Conservation (phyloP, 495 filamentous ascomycete species). For the Penicillium psychrofluorescens region DNA sequence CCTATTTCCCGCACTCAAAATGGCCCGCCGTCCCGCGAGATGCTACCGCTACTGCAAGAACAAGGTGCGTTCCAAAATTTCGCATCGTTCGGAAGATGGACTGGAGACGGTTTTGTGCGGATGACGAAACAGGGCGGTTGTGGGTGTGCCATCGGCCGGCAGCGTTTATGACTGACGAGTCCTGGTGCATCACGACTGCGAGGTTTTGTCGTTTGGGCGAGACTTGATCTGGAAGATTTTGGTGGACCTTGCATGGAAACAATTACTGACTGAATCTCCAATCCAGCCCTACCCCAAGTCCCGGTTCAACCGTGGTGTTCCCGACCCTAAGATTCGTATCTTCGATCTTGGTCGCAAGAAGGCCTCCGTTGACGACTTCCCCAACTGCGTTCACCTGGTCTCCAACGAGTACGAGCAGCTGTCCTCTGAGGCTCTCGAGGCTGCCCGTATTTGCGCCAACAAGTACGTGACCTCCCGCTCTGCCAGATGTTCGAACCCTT, state of each 20-base stretch:
- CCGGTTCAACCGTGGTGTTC: slow-evolving; percentile 99
- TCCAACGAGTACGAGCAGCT: slow-evolving; percentile 99
- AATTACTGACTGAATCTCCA: slow-evolving; percentile 19
- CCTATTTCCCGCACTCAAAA: slow-evolving; percentile 64
- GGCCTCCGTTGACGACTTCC: slow-evolving; percentile 97
- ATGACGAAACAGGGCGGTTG: slow-evolving; percentile 22
- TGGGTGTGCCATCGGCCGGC: slow-evolving; percentile 15
- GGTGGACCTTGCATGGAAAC: neutral
- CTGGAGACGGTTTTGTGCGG: slow-evolving; percentile 17
- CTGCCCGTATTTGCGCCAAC: slow-evolving; percentile 98
- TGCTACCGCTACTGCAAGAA: slow-evolving; percentile 99
- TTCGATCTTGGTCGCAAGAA: slow-evolving; percentile 99
- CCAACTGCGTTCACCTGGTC: slow-evolving; percentile 93
- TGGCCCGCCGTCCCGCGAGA: slow-evolving; percentile 96
- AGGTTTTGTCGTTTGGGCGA: too few species aligned
- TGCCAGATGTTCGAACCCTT: neutral
- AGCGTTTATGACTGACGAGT: neutral
- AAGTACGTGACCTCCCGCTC: slow-evolving; percentile 52
- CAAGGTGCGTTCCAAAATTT: slow-evolving; percentile 64
- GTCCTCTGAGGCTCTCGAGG: slow-evolving; percentile 96
- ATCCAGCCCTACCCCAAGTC: slow-evolving; percentile 95
- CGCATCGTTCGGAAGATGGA: too few species aligned
- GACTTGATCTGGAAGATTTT: neutral
- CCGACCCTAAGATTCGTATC: slow-evolving; percentile 98
- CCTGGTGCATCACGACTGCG: too few species aligned